Percentiles rank a stretch among this genome's conserved stretches.
phyloP scores from a whole-genome alignment of 176 grass and related monocot genomes.

The Phyllostachys edulis region DNA sequence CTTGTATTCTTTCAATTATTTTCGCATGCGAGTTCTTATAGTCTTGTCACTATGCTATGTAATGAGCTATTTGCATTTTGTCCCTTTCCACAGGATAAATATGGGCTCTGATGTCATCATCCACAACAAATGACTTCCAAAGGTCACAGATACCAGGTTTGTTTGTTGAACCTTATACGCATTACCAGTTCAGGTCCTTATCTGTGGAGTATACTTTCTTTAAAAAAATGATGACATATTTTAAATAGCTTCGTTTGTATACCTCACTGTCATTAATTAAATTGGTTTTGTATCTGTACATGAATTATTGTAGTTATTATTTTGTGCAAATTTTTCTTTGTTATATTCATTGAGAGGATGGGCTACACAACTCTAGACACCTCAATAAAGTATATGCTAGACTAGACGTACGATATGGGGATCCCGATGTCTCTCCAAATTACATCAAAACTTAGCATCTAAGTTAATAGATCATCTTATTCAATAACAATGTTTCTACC shows the following conservation, averaged over 20 bases:
- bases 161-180: slow-evolving; percentile 11
- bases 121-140: slow-evolving; percentile 57
- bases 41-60: slow-evolving; percentile 1
- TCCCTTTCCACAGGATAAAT: slow-evolving; percentile 55
- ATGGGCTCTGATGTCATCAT: slow-evolving; percentile 64
- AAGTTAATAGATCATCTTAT: background rate
- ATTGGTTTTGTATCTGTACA: background rate
- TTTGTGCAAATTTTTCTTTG: background rate
- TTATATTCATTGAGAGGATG: slow-evolving; percentile 1
- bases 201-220: background rate
- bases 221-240: background rate
- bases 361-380: background rate
- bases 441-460: background rate
- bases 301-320: background rate
- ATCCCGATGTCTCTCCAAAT: slow-evolving; percentile 1
- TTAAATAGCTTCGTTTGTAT: background rate
- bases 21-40: background rate
- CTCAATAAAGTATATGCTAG: background rate
- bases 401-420: background rate
- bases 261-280: background rate
- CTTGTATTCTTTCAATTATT: background rate
- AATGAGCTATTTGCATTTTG: background rate
- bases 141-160: slow-evolving; percentile 83
- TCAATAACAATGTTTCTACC: background rate
- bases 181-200: slow-evolving; percentile 7